Base-by-base conservation (phyloP, 805 yeast genomes). In the Candida tallmaniae region DNA sequence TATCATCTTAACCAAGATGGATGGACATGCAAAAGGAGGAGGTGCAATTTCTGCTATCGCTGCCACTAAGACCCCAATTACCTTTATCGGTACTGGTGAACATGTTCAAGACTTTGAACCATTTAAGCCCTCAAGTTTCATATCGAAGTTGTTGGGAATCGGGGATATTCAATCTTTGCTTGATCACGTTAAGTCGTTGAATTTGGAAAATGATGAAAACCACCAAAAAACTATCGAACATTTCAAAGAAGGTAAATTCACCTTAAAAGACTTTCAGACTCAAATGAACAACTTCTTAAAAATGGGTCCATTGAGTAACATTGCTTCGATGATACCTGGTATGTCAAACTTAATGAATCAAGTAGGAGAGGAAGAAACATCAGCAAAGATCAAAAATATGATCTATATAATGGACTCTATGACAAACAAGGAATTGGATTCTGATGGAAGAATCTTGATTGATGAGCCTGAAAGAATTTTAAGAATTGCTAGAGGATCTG, bases 31-130 rank as follows among this genome's bases (percentile, higher is more conserved):
- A 24, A 90, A 84, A 63, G 98, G 98, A 58, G 98, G 98, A 65
- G 98, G 98, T 70, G 98, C 98, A 20, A 89, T 90, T 35, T 87
- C 96, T 25, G 98, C 98, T 0, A 97, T 90, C 35, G 98, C 98
- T 2, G 93, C 96, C 2, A 90, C 97, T 2, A 73, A 84, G 36
- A 93, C 97, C 0, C 98, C 98, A 6, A 83, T 90, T 47, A 85
- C 84, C 6, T 90, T 90, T 54, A 93, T 90, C 40, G 98, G 98
- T 75, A 90, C 97, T 3, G 98, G 98, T 55, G 98, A 90, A 60
- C 98, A 93, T 54, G 83, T 89, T 23, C 84, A 83, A 36, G 97
- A 90, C 56, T 73, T 90, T 40, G 98, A 93, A 60, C 77, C 83
- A 31, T 90, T 90, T 57, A 81, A 93, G 16, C 96, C 97, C 17